Base-by-base conservation (phyloP, 2,329 filamentous ascomycete species). In the Magnaporthiopsis incrustans region DNA sequence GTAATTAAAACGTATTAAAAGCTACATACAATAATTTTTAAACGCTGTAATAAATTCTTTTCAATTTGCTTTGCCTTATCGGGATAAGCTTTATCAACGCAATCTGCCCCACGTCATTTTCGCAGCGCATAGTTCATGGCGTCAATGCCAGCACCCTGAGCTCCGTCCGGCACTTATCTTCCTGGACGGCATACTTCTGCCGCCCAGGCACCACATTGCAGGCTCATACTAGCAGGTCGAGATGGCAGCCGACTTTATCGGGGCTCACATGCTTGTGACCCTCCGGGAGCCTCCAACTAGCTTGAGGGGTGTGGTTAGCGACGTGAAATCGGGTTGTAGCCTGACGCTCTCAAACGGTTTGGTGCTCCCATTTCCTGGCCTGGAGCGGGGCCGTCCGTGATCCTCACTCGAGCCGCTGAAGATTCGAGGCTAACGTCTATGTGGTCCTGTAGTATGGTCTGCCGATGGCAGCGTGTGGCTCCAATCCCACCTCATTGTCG, bases 241-340 rank as follows among this genome's bases (percentile, higher is more conserved):
- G 44, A 90, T 90, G 87, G 86, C 88, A 61, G 81, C 82, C 66
- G 81, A 86, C 71, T 92, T 94, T 73, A 86, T 91, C 71, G 91
- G 91, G 67, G 83, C 91, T 74, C 86, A 88, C 66, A 91, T 95
- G 77, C 78, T 86, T 66, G 87, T 95, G 71, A 89, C 88, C 50
- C 81, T 69, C 44, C 63, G 67, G 38, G 63, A 84, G 82, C 70
- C 80, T 85, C 65, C 88, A 89, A 63, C 81, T 83, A 2, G 84
- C 83, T 78, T 94, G 61, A 85, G 86, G 66, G 91, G 91, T 62
- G 84, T 85, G 27, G 89, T 96, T 50, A 83, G 85, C 66, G 82
- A 87, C 69, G 87, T 94, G 63, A 82, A 79, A 65, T 77, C 88
- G 66, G 87, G 89, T 32, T 83, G 85, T 71, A 88, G 86, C 66